A percentile compares a stretch with the other conserved stretches of the same genome.
phyloP scores from a whole-genome alignment of 108 stramenopile species.

The Cylindrotheca fusiformis region DNA sequence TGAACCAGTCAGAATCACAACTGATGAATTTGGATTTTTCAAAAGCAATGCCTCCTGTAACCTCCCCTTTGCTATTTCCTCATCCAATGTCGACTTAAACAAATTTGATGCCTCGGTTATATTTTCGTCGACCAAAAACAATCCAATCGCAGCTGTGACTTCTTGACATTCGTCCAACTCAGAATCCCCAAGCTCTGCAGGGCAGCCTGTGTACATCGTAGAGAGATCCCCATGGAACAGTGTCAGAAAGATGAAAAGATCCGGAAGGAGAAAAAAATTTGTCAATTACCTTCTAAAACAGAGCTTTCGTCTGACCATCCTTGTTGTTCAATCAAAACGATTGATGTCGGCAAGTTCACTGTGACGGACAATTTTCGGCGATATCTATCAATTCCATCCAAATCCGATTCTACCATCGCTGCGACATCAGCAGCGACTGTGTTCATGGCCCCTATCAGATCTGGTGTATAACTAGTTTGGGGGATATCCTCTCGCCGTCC shows the following conservation, averaged over 20 bases:
- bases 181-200: neutral
- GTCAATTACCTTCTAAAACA: neutral
- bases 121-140: slow-evolving; percentile 11
- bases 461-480: neutral
- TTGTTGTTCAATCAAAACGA: neutral
- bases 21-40: slow-evolving; percentile 29
- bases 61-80: slow-evolving; percentile 23
- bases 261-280: no score
- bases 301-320: neutral
- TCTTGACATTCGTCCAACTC: neutral
- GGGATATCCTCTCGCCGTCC: neutral
- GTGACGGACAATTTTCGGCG: neutral
- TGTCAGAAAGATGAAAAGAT: no score
- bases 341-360: neutral
- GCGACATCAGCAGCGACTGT: slow-evolving; percentile 13
- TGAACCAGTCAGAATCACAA: slow-evolving; percentile 20
- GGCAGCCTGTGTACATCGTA: slow-evolving; percentile 11
- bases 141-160: neutral
- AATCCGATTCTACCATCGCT: neutral
- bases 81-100: slow-evolving; percentile 9
- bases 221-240: no score
- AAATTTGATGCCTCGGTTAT: slow-evolving; percentile 6
- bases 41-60: slow-evolving; percentile 21
- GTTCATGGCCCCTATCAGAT: slow-evolving; percentile 37
- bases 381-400: neutral